phyloP scores from a whole-genome alignment of 495 filamentous ascomycete species.

The Aspergillus baeticus region DNA sequence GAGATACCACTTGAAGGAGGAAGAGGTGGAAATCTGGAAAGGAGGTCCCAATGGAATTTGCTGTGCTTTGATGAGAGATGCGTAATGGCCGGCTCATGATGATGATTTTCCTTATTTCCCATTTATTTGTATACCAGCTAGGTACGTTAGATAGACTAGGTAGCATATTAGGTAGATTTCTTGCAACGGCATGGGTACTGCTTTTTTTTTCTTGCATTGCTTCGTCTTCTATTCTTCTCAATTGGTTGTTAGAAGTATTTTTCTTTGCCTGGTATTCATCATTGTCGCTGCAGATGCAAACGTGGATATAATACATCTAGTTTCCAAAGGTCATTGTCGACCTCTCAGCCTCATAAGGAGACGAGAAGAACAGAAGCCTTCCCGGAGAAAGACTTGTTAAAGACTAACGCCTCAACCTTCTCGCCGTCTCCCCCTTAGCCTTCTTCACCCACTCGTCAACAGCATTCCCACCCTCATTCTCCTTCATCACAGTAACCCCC shows the following conservation, averaged over 20 bases:
- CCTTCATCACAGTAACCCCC: constrained; percentile 71
- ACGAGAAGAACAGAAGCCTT: neutral
- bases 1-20: neutral
- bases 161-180: constrained; percentile 10
- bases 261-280: too few relatives aligned
- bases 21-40: neutral
- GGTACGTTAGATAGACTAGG: constrained; percentile 10
- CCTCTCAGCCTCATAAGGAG: neutral
- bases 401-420: constrained; percentile 54
- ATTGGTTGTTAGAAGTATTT: too few relatives aligned
- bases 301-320: too few relatives aligned
- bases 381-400: too few relatives aligned
- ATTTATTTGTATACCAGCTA: neutral
- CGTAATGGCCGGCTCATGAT: constrained; percentile 11
- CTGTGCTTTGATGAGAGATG: neutral
- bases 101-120: neutral
- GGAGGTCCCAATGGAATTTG: neutral
- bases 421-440: constrained; percentile 68
- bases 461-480: constrained; percentile 59
- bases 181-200: neutral
- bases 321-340: neutral
- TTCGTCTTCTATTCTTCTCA: too few relatives aligned
- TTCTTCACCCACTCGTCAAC: constrained; percentile 80
- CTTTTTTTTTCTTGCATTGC: neutral
- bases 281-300: too few relatives aligned